A percentile compares a stretch with the other conserved stretches of the same genome.
Evolutionary conservation across 164 flowering plant species (phyloP).

Genomic region (Platanus orientalis): DNA sequence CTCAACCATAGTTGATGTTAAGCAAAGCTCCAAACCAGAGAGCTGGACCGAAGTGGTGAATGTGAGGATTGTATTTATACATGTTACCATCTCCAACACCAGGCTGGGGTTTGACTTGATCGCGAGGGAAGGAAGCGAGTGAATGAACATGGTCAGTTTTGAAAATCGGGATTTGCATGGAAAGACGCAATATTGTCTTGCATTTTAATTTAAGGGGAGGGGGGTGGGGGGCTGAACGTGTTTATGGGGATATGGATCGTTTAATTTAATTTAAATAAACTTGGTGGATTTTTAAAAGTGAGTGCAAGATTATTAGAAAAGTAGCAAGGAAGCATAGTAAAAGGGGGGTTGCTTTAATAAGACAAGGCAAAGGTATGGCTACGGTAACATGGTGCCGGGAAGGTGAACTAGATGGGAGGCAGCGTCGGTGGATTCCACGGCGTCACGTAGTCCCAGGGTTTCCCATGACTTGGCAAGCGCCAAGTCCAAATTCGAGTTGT

Average conservation of each 20-base stretch:
- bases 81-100: background rate
- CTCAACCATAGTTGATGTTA: slow-evolving; percentile 19
- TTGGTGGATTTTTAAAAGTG: background rate
- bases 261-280: background rate
- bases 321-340: slow-evolving; percentile 25
- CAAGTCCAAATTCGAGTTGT: no score
- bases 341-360: slow-evolving; percentile 21
- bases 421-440: background rate
- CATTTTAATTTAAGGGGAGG: slow-evolving; percentile 8
- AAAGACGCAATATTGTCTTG: slow-evolving; percentile 6
- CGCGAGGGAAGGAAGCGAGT: slow-evolving; percentile 12
- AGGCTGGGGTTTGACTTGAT: slow-evolving; percentile 6
- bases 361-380: slow-evolving; percentile 20
- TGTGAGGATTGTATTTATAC: slow-evolving; percentile 15
- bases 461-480: no score
- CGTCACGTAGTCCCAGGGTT: background rate
- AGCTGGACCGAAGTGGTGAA: slow-evolving; percentile 4
- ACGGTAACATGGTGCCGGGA: slow-evolving; percentile 2
- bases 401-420: background rate
- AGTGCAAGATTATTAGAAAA: slow-evolving; percentile 19
- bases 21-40: slow-evolving; percentile 9
- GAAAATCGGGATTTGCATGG: slow-evolving; percentile 33
- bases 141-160: slow-evolving; percentile 41
- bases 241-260: slow-evolving; percentile 16
- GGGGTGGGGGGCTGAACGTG: slow-evolving; percentile 29